These are phyloP conservation scores for Drosera capensis DNA, from an alignment of 148 eudicot genomes.

Conservation along the genomic window DNA sequence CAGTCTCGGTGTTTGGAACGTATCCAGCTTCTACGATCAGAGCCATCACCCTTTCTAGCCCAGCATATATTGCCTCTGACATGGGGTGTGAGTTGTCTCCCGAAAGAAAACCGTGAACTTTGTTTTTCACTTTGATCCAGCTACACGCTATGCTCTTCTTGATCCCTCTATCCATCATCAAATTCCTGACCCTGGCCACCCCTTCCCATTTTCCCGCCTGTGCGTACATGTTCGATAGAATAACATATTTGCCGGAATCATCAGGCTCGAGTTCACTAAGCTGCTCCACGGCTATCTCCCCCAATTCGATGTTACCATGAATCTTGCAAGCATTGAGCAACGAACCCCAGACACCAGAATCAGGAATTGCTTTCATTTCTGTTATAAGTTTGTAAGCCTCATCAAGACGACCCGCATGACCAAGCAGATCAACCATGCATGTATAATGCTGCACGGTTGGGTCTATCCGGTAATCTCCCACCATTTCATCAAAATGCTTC, in stretches of 20 bases:
- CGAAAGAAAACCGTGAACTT: conserved; percentile 43
- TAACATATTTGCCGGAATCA: conserved; percentile 47
- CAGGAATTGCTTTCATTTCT: conserved; percentile 31
- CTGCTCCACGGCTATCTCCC: conserved; percentile 33
- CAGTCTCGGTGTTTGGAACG: conserved; percentile 32
- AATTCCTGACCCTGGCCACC: conserved; percentile 35
- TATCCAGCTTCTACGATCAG: conserved; percentile 38
- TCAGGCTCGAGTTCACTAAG: conserved; percentile 50
- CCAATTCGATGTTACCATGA: conserved; percentile 38
- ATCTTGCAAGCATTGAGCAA: conserved; percentile 43
- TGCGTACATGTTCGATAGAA: conserved; percentile 46
- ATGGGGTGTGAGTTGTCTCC: conserved; percentile 41
- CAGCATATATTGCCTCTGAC: conserved; percentile 41
- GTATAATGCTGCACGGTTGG: conserved; percentile 52
- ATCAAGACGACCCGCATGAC: conserved; percentile 35
- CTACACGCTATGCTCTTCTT: conserved; percentile 48
- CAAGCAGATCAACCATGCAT: conserved; percentile 50
- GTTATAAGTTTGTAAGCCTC: conserved; percentile 34
- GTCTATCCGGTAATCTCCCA: conserved; percentile 20
- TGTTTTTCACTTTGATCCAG: conserved; percentile 54
- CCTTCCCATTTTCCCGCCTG: conserved; percentile 59
- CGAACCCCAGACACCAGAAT: conserved; percentile 53
- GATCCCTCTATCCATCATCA: conserved; percentile 33
- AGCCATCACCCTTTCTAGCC: conserved; percentile 28
- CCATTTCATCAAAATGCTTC: conserved; percentile 39